Evolutionary conservation across 1,284 basidiomycete genomes (phyloP).

Genomic region (Cutaneotrichosporon spelunceum): DNA sequence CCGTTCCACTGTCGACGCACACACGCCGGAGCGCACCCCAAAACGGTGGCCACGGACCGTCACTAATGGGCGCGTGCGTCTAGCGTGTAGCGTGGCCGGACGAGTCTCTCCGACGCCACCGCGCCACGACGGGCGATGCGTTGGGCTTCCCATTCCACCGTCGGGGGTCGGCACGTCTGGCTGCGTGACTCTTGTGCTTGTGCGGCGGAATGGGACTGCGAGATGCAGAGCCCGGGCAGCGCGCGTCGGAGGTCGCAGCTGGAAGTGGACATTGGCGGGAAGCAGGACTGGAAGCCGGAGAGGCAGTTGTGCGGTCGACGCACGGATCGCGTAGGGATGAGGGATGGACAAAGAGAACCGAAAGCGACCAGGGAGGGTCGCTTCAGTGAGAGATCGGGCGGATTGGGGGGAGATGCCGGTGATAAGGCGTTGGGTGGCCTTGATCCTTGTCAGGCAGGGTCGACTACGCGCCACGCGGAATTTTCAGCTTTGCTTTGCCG

Average conservation of each 20-base stretch:
- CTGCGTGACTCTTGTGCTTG: not conserved
- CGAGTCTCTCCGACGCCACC: not conserved
- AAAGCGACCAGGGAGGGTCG: not conserved
- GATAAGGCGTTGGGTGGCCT: not conserved
- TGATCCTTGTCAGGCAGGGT: not conserved
- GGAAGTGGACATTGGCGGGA: not conserved
- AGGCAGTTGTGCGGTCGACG: not conserved
- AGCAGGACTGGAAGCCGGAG: not conserved
- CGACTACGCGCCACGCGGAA: not conserved
- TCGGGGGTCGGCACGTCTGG: not conserved
- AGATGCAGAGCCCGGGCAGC: not conserved
- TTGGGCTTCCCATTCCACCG: not conserved
- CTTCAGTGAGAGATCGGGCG: not conserved
- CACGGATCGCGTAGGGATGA: not conserved
- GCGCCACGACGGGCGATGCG: not conserved
- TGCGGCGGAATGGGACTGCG: not conserved
- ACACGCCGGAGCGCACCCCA: not conserved
- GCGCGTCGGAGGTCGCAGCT: too few species aligned
- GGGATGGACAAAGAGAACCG: not conserved
- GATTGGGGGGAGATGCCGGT: not conserved
- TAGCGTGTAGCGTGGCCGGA: not conserved
- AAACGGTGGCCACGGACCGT: not conserved
- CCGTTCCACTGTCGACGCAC: not conserved
- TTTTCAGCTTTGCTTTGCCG: not conserved
- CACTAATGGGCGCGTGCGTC: not conserved